Percentiles rank a stretch among this genome's conserved stretches.
phyloP scores from a whole-genome alignment of 495 filamentous ascomycete species.

The Penicillium lividum region DNA sequence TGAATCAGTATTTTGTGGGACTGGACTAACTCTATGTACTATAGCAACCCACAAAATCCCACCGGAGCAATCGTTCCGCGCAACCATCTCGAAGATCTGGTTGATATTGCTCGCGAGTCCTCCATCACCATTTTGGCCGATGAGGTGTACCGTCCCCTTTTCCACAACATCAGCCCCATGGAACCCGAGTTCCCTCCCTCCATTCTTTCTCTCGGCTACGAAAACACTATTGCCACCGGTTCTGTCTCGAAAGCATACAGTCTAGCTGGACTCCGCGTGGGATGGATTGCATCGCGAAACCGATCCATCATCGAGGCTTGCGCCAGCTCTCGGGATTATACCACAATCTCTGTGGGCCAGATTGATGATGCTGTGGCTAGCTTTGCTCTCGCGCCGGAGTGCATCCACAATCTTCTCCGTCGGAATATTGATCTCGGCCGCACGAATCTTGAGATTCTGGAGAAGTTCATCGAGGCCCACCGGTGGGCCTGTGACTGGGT shows the following conservation, averaged over 20 bases:
- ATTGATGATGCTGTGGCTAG: conserved; percentile 79
- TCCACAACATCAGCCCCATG: conserved; percentile 67
- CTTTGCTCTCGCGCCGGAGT: conserved; percentile 64
- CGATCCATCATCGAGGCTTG: conserved; percentile 62
- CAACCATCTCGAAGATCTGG: conserved; percentile 58
- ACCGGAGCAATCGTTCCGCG: conserved; percentile 72
- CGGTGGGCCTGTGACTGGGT: conserved; percentile 67
- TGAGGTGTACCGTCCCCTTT: conserved; percentile 89
- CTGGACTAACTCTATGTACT: conserved; percentile 9
- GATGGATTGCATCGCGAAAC: conserved; percentile 78
- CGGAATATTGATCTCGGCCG: conserved; percentile 72
- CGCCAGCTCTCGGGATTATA: conserved; percentile 73
- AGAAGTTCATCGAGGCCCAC: conserved; percentile 66
- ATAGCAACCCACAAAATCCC: conserved; percentile 87
- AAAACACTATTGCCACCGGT: conserved; percentile 70
- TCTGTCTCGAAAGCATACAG: conserved; percentile 88
- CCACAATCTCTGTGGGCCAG: conserved; percentile 80
- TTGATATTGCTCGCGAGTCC: conserved; percentile 61
- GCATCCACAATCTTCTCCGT: conserved; percentile 64
- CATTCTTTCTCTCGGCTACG: conserved; percentile 69
- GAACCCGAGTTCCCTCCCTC: conserved; percentile 65
- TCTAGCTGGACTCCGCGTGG: conserved; percentile 77
- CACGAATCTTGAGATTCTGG: conserved; percentile 67
- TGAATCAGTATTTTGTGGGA: not conserved
- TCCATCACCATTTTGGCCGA: conserved; percentile 73